Percentiles rank a stretch among this genome's conserved stretches.
Conservation (phyloP, 805 yeast species). For the Suhomyces vadensis region DNA sequence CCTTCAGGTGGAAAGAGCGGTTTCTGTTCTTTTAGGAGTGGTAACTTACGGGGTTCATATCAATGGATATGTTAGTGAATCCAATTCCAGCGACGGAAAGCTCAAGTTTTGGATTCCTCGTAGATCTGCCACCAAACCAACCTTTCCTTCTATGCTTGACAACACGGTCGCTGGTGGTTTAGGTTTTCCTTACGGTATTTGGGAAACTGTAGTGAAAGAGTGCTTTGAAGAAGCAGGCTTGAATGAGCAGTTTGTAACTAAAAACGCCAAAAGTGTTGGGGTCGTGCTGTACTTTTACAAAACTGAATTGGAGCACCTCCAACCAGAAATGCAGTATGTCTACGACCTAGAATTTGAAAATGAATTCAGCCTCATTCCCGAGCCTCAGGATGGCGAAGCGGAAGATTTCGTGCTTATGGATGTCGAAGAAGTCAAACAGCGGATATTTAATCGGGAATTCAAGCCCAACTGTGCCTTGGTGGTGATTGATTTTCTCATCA, state of each 20-base stretch:
- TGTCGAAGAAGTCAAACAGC: conserved; percentile 53
- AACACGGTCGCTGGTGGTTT: conserved; percentile 96
- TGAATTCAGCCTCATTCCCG: conserved; percentile 45
- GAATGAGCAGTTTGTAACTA: conserved; percentile 47
- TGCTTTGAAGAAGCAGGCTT: conserved; percentile 90
- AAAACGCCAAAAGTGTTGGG: conserved; percentile 55
- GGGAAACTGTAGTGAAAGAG: conserved; percentile 83
- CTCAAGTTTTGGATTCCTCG: conserved; percentile 81
- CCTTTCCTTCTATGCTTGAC: conserved; percentile 89
- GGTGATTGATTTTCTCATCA: conserved; percentile 78
- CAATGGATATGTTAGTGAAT: conserved; percentile 68
- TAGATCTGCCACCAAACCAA: conserved; percentile 73
- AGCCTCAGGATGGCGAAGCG: conserved; percentile 56
- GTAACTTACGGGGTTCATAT: conserved; percentile 89
- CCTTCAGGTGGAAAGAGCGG: conserved; percentile 73
- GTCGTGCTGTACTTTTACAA: conserved; percentile 65
- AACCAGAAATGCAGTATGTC: conserved; percentile 84
- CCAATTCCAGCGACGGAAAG: conserved; percentile 36
- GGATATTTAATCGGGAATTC: conserved; percentile 61
- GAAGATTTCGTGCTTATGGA: conserved; percentile 67
- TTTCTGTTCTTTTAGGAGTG: conserved; percentile 79
- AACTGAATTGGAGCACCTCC: conserved; percentile 56
- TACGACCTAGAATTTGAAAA: conserved; percentile 66
- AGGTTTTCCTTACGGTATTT: conserved; percentile 73
- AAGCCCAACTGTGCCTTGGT: conserved; percentile 88